phyloP scores from a whole-genome alignment of 2,329 filamentous ascomycete genomes.

The Aureobasidium mangrovei region DNA sequence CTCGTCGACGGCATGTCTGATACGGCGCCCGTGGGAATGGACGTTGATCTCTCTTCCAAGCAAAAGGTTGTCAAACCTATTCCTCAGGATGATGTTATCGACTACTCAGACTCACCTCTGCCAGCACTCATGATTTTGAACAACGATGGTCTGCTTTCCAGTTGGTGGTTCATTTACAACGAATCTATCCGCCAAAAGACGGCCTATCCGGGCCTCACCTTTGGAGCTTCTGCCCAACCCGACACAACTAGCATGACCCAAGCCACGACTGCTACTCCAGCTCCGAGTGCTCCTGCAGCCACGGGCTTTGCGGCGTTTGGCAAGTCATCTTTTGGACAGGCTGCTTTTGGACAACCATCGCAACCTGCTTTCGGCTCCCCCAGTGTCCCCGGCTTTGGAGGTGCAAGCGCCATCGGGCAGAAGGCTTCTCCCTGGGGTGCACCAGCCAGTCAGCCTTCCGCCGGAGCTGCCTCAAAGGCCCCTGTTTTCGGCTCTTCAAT shows the following conservation, averaged over 20 bases:
- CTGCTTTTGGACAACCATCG: constrained; percentile 14
- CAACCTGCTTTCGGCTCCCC: constrained; percentile 16
- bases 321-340: constrained; percentile 23
- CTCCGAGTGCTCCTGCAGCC: constrained; percentile 6
- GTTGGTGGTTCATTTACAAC: constrained; percentile 89
- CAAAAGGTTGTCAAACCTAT: constrained; percentile 74
- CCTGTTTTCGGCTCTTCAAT: constrained; percentile 21
- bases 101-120: constrained; percentile 69
- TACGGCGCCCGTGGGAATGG: constrained; percentile 69
- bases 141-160: constrained; percentile 73
- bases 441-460: constrained; percentile 13
- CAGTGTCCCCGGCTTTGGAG: constrained; percentile 17
- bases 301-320: constrained; percentile 21
- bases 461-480: constrained; percentile 11
- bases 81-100: constrained; percentile 54
- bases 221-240: background rate
- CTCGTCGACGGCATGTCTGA: constrained; percentile 59
- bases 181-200: constrained; percentile 70
- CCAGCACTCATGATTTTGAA: constrained; percentile 81
- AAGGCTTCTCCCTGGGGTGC: constrained; percentile 24
- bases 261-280: constrained; percentile 10
- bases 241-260: constrained; percentile 12
- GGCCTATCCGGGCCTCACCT: constrained; percentile 61
- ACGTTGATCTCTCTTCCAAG: constrained; percentile 73
- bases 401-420: constrained; percentile 20